A percentile compares a stretch with the other conserved stretches of the same genome.
Conservation (phyloP, 2,329 filamentous ascomycete genomes). For the Fonsecaea pugnacius region DNA sequence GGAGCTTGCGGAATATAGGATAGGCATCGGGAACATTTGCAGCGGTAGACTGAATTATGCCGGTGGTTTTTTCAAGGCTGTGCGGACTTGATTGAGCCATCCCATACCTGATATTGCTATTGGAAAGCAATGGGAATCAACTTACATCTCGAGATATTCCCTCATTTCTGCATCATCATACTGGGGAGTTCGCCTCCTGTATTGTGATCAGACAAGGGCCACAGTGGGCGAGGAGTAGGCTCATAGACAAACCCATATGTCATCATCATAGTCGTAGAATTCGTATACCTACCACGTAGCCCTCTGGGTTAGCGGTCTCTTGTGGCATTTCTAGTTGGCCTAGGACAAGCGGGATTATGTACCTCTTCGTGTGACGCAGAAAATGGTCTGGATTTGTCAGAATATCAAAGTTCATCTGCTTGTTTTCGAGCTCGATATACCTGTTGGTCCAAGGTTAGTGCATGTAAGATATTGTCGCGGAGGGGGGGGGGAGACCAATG, state of each 20-base stretch:
- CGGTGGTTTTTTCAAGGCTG: not conserved
- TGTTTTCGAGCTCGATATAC: conserved; percentile 57
- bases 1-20: conserved; percentile 52
- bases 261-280: not conserved
- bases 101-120: not conserved
- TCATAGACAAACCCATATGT: not conserved
- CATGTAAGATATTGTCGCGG: not conserved
- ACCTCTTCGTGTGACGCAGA: conserved; percentile 52
- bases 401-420: conserved; percentile 58
- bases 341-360: conserved; percentile 48
- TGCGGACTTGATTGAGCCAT: conserved; percentile 13
- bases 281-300: not conserved
- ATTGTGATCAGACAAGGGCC: conserved; percentile 47
- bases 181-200: conserved; percentile 50
- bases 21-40: conserved; percentile 54
- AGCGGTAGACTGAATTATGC: conserved; percentile 46
- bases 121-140: conserved; percentile 46
- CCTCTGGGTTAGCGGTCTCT: no score
- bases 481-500: no score
- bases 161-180: conserved; percentile 50
- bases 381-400: conserved; percentile 51
- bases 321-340: conserved; percentile 37
- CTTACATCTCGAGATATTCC: conserved; percentile 47
- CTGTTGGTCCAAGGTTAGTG: not conserved
- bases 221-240: not conserved